Conservation (phyloP, 192 early-diverging fungal species). For the Coemansia sp. region DNA sequence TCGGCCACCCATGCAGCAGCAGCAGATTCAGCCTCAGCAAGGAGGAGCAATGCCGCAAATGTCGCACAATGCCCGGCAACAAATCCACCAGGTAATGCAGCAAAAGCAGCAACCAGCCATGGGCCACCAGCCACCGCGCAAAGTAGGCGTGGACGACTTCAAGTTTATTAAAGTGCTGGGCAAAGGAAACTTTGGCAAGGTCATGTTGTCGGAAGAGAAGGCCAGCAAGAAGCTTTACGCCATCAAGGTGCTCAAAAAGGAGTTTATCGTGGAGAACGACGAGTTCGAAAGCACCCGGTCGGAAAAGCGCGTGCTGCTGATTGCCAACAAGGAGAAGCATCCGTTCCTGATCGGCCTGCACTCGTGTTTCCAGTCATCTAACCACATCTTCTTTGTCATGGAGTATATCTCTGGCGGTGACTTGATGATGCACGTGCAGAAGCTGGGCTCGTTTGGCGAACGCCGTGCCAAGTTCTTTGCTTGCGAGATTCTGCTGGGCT, state of each 20-base stretch:
- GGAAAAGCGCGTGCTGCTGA: conserved; percentile 91
- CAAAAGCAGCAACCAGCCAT: conserved; percentile 13
- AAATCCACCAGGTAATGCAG: conserved; percentile 52
- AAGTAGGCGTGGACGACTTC: conserved; percentile 89
- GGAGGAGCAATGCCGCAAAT: conserved; percentile 6
- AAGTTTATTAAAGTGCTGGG: conserved; percentile 92
- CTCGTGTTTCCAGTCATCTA: conserved; percentile 94
- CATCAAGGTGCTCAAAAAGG: conserved; percentile 98
- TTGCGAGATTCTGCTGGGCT: conserved; percentile 88
- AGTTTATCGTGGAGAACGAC: conserved; percentile 97
- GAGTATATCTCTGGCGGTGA: conserved; percentile 97
- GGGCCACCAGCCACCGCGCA: conserved; percentile 47
- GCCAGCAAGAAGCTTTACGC: conserved; percentile 78
- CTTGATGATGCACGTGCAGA: conserved; percentile 98
- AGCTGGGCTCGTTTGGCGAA: conserved; percentile 82
- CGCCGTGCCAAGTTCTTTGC: conserved; percentile 95
- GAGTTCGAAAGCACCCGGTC: conserved; percentile 92
- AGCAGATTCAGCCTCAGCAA: conserved; percentile 4
- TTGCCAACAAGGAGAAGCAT: conserved; percentile 86
- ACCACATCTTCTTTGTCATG: conserved; percentile 96
- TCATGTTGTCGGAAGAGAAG: conserved; percentile 96
- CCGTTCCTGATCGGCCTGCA: conserved; percentile 96
- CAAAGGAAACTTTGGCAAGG: conserved; percentile 99
- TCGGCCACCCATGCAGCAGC: conserved; percentile 11
- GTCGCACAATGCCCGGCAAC: conserved; percentile 23